A percentile compares a stretch with the other conserved stretches of the same genome.
Conservation (phyloP, 2,329 filamentous ascomycete genomes). For the Alternaria angustiovoidea region DNA sequence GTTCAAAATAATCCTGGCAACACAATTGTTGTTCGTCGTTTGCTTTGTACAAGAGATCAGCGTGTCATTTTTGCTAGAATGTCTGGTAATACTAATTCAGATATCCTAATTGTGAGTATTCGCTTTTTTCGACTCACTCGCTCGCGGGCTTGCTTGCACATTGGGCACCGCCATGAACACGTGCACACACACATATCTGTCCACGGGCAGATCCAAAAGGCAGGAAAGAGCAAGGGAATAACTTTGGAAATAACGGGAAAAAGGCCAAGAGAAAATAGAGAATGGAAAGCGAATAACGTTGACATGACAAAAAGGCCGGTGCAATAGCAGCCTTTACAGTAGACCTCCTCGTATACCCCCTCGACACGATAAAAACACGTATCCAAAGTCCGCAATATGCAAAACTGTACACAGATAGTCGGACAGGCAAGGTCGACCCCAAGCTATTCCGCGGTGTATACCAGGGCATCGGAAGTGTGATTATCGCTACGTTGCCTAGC, state of each 20-base stretch:
- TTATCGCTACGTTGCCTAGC: conserved; percentile 87
- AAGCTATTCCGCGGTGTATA: conserved; percentile 78
- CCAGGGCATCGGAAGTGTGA: conserved; percentile 84
- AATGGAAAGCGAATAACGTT: too few relatives aligned
- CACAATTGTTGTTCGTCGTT: background rate
- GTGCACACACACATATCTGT: too few relatives aligned
- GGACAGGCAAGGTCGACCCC: conserved; percentile 62
- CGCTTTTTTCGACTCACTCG: background rate
- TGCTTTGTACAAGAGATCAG: background rate
- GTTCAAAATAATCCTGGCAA: background rate
- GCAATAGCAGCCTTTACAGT: conserved; percentile 86
- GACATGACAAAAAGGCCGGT: conserved; percentile 68
- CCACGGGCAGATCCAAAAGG: too few relatives aligned
- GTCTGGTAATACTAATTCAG: conserved; percentile 57
- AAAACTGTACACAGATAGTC: conserved; percentile 68
- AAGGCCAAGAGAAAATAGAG: background rate
- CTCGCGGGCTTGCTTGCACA: too few relatives aligned
- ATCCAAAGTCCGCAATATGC: conserved; percentile 81
- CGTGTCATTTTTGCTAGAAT: conserved; percentile 25
- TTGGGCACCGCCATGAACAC: too few relatives aligned
- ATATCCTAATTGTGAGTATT: conserved; percentile 64
- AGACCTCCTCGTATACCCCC: conserved; percentile 83
- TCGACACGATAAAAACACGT: conserved; percentile 90
- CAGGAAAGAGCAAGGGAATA: background rate
- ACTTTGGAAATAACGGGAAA: background rate